Evolutionary conservation across 176 grass and related monocot species (phyloP).

Genomic region (Eleusine indica): DNA sequence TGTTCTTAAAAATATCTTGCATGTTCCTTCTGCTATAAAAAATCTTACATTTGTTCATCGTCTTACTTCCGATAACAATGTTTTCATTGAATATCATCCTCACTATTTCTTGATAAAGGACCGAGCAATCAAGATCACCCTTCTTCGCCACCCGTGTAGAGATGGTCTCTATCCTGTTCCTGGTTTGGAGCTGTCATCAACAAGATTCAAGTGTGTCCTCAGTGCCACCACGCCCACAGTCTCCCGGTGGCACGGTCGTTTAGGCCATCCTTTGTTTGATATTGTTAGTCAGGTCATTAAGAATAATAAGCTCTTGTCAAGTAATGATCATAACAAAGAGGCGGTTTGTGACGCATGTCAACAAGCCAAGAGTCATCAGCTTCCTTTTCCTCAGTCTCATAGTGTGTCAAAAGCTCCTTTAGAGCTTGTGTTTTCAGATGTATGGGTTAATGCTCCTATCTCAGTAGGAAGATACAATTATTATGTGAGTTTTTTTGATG

Average conservation of each 20-base stretch:
- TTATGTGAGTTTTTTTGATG: too few relatives aligned
- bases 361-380: too few relatives aligned
- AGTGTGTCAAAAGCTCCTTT: too few relatives aligned
- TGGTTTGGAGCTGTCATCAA: too few relatives aligned
- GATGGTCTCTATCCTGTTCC: not conserved
- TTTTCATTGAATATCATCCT: not conserved
- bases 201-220: not conserved
- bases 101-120: not conserved
- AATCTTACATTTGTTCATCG: not conserved
- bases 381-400: too few relatives aligned
- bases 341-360: not conserved
- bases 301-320: not conserved
- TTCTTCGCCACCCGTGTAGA: not conserved
- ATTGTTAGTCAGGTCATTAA: not conserved
- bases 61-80: not conserved
- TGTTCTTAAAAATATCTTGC: not conserved
- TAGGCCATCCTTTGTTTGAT: not conserved
- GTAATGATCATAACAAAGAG: not conserved
- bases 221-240: not conserved
- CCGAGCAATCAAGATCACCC: not conserved
- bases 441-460: too few relatives aligned
- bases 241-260: not conserved
- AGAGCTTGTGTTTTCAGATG: too few relatives aligned
- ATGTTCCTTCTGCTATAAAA: not conserved
- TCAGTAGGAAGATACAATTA: too few relatives aligned